phyloP scores from a whole-genome alignment of 345 rosid genomes.

The Eucalyptus viminalis region DNA sequence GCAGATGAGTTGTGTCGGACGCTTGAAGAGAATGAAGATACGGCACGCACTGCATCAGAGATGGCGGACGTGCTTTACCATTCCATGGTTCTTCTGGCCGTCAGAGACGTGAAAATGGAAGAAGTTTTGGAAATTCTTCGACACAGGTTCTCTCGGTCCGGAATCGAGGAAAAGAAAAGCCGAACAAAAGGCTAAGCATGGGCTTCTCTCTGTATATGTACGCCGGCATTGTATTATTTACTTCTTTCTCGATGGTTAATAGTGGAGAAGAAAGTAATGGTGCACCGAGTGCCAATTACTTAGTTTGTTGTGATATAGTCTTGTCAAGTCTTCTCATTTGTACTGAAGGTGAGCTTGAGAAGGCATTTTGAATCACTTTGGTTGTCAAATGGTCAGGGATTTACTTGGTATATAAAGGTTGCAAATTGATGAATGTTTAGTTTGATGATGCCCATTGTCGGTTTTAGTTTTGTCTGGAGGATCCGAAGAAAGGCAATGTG shows the following conservation, averaged over 20 bases:
- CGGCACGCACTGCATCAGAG: conserved; percentile 47
- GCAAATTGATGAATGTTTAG: neutral
- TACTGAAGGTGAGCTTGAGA: neutral
- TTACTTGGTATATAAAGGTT: neutral
- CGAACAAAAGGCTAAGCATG: neutral
- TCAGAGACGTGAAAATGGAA: conserved; percentile 39
- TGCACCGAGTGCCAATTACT: neutral
- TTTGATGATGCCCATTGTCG: neutral
- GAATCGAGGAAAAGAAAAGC: conserved; percentile 62
- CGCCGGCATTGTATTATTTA: neutral
- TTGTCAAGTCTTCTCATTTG: neutral
- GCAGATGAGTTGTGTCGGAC: conserved; percentile 76
- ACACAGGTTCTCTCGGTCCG: conserved; percentile 50
- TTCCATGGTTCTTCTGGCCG: conserved; percentile 59
- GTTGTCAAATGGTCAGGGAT: neutral
- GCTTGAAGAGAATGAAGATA: conserved; percentile 61
- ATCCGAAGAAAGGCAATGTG: neutral
- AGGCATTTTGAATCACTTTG: neutral
- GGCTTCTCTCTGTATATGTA: neutral
- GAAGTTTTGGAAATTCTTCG: conserved; percentile 51
- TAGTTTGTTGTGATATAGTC: neutral
- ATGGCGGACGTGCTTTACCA: conserved; percentile 81
- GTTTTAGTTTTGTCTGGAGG: neutral
- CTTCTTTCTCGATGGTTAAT: neutral
- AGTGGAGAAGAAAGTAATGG: neutral